These are phyloP conservation scores for Fragaria nilgerrensis DNA, from an alignment of 306 rosid species.

Conservation along the genomic window DNA sequence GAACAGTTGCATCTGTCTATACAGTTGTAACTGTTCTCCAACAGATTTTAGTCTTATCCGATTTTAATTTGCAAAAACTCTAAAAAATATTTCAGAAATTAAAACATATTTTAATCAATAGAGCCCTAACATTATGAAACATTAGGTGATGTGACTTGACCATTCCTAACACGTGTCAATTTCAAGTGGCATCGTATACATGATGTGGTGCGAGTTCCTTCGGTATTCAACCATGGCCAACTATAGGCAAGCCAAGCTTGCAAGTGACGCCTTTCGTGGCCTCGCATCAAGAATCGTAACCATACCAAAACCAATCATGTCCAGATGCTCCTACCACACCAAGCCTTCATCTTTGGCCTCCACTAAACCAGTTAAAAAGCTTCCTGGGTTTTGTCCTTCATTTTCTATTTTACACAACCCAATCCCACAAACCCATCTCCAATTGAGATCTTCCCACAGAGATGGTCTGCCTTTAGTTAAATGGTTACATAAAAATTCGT, in stretches of 20 bases:
- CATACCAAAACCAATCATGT: conserved; percentile 25
- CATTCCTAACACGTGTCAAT: too few species aligned
- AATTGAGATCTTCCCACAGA: conserved; percentile 56
- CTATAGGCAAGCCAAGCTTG: conserved; percentile 42
- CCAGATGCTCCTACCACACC: conserved; percentile 23
- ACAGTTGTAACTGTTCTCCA: too few species aligned
- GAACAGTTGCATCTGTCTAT: too few species aligned
- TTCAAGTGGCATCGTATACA: too few species aligned
- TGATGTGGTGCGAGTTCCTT: too few species aligned
- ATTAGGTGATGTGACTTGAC: too few species aligned
- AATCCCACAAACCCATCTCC: conserved; percentile 5
- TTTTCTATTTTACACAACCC: conserved; percentile 32
- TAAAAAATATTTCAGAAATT: too few species aligned
- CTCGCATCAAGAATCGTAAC: conserved; percentile 33
- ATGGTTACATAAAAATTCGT: conserved; percentile 11
- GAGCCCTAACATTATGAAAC: too few species aligned
- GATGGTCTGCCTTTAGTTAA: conserved; percentile 16
- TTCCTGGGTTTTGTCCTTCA: conserved; percentile 31
- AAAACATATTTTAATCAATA: too few species aligned
- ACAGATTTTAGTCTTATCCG: too few species aligned
- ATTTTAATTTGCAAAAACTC: too few species aligned
- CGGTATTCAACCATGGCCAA: conserved; percentile 38
- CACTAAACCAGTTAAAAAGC: conserved; percentile 1
- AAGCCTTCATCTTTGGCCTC: conserved; percentile 23
- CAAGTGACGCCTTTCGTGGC: conserved; percentile 40